Evolutionary conservation across 805 yeast species (phyloP).

Genomic region (Sungouiella blattae): DNA sequence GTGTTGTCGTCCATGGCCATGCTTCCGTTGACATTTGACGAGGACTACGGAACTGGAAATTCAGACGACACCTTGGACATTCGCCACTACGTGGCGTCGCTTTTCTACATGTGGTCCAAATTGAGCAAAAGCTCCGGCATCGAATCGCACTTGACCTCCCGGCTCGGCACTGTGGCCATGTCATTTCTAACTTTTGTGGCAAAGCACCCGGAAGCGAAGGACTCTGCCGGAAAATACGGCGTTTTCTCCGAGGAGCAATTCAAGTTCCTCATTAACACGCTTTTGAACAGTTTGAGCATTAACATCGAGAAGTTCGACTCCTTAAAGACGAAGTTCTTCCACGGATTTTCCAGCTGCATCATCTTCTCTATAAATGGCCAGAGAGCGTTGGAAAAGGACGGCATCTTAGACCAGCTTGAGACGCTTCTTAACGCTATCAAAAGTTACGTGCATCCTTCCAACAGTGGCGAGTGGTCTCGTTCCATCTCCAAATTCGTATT

Average conservation of each 20-base stretch:
- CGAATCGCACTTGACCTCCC: conserved; percentile 63
- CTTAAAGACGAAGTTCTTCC: conserved; percentile 35
- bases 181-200: conserved; percentile 35
- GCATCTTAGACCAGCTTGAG: conserved; percentile 50
- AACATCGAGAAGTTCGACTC: conserved; percentile 47
- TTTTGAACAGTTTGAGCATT: conserved; percentile 44
- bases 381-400: conserved; percentile 34
- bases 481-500: conserved; percentile 64
- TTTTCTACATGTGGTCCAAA: conserved; percentile 72
- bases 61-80: conserved; percentile 33
- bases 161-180: conserved; percentile 60
- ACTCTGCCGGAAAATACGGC: conserved; percentile 51
- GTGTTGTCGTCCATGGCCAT: conserved; percentile 52
- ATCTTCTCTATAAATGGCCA: conserved; percentile 61
- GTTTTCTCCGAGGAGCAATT: conserved; percentile 63
- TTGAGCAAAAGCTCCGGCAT: conserved; percentile 45
- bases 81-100: conserved; percentile 56
- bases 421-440: conserved; percentile 64
- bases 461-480: conserved; percentile 83
- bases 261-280: conserved; percentile 53
- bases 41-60: conserved; percentile 18
- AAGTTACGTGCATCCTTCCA: conserved; percentile 90
- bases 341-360: conserved; percentile 44
- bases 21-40: conserved; percentile 45
- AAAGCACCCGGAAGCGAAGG: conserved; percentile 14